Evolutionary conservation across 768 basidiomycete genomes (phyloP), one percentile per base, ranked within the genome.

Genomic region (Imleria badia): DNA sequence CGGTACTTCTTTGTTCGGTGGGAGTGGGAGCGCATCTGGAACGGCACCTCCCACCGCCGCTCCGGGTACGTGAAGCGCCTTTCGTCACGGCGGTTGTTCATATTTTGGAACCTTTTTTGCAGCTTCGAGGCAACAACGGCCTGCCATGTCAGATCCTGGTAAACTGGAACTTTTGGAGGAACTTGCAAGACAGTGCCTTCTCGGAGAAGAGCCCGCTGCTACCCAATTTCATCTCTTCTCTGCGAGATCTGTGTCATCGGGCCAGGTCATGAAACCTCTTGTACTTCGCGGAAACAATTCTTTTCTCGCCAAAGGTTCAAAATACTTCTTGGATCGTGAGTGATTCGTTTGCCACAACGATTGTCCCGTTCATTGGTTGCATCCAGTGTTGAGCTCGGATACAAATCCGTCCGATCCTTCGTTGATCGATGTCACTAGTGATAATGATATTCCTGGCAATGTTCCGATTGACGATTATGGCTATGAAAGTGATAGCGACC

Each of bases 401-500:
- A 11, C 40, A 0, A 45, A 30, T 23, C 47, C 40, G 10, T 41
- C 46, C 1, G 56, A 66, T 3, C 22, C 35, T 6, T 54, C 52
- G 1, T 43, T 62, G 23, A 30, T 35, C 11, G 59, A 62, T 6
- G 52, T 67, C 39, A 39, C 44, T 1, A 42, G 45, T 12, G 33
- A n/a, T 23, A 34, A 51, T 14, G 55, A 39, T 17, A 26, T 64
- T 19, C 62, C 56, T 8, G 40, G 36, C n/a, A 20, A 50, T 11
- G 11, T 42, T 29, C n/a, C 3, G 3, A 47, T 62, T 9, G 62
- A 57, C 8, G 66, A 65, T 5, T 66, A 70, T 49, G 70, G 56
- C 11, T 71, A 72, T 45, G 60, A 45, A n/a, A 68, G 67, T 4
- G 71, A 72, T 51, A 72, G 71, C 20, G 71, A 72, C 38, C 62